Evolutionary conservation across 2,329 filamentous ascomycete species (phyloP).

Genomic region (Ascochyta koolunga): DNA sequence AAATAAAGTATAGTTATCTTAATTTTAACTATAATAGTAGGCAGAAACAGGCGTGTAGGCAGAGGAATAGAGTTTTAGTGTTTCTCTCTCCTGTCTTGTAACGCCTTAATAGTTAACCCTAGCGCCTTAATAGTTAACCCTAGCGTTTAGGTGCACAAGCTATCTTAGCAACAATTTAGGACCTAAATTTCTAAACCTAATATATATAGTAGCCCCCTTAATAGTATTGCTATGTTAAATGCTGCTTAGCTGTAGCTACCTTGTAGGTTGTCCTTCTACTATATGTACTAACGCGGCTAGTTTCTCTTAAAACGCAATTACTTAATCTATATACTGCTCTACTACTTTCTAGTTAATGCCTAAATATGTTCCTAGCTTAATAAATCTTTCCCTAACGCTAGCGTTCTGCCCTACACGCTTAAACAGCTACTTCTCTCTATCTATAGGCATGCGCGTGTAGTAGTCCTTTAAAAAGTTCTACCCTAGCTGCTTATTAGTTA

Average conservation of each 20-base stretch:
- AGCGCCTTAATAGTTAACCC: too few relatives aligned
- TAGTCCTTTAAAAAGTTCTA: conserved; percentile 4
- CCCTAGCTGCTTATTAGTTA: background rate
- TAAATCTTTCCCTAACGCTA: background rate
- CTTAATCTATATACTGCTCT: background rate
- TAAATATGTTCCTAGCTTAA: background rate
- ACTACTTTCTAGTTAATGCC: background rate
- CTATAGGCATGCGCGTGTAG: background rate
- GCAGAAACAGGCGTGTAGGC: too few relatives aligned
- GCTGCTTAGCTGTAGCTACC: background rate
- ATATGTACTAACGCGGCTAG: background rate
- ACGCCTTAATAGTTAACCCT: too few relatives aligned
- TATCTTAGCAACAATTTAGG: too few relatives aligned
- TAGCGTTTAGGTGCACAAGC: too few relatives aligned
- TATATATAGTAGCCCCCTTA: background rate
- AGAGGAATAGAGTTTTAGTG: too few relatives aligned
- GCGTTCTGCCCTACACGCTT: background rate
- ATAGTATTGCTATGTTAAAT: conserved; percentile 1
- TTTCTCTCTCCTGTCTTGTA: too few relatives aligned
- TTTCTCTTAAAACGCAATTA: background rate
- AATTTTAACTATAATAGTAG: too few relatives aligned
- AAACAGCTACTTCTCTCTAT: background rate
- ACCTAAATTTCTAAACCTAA: too few relatives aligned
- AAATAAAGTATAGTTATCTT: too few relatives aligned
- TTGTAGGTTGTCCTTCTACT: background rate